phyloP scores from a whole-genome alignment of 352 stramenopile species.

The Phytophthora sp. region DNA sequence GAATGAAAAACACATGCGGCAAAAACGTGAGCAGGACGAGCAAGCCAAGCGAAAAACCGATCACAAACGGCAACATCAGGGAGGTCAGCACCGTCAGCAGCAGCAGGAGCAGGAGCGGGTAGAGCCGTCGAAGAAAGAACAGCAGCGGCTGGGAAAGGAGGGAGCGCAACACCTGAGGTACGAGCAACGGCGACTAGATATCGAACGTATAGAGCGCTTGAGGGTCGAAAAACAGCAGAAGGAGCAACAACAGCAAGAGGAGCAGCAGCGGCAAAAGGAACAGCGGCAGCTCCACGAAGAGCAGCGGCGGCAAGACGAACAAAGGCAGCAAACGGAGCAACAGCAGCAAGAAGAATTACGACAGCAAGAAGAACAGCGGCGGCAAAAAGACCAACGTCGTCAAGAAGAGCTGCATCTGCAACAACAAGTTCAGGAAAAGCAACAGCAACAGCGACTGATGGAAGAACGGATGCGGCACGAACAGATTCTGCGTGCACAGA shows the following conservation, averaged over 20 bases:
- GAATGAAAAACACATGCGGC: slow-evolving; percentile 5
- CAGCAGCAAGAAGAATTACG: slow-evolving; percentile 10
- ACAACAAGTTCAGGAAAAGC: slow-evolving; percentile 13
- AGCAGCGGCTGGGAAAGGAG: slow-evolving; percentile 18
- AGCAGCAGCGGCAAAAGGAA: slow-evolving; percentile 9
- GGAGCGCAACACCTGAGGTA: neutral
- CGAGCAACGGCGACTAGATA: slow-evolving; percentile 11
- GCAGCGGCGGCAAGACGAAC: slow-evolving; percentile 8
- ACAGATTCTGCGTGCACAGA: slow-evolving; percentile 19
- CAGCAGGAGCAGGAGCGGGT: slow-evolving; percentile 15
- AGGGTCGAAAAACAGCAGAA: slow-evolving; percentile 11
- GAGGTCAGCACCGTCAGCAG: slow-evolving; percentile 16
- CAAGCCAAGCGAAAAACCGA: slow-evolving; percentile 15
- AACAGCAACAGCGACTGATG: slow-evolving; percentile 23
- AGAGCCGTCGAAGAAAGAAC: slow-evolving; percentile 18
- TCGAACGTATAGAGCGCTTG: neutral
- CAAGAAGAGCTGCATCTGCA: slow-evolving; percentile 16
- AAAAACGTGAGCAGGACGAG: slow-evolving; percentile 5
- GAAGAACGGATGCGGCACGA: slow-evolving; percentile 30
- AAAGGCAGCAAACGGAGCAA: neutral
- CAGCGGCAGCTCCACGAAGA: neutral
- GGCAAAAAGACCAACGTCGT: neutral
- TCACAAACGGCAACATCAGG: slow-evolving; percentile 10
- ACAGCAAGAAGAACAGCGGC: slow-evolving; percentile 6
- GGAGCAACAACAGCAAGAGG: slow-evolving; percentile 5